phyloP scores from a whole-genome alignment of 495 filamentous ascomycete species.

The Penicillium flavigenum region DNA sequence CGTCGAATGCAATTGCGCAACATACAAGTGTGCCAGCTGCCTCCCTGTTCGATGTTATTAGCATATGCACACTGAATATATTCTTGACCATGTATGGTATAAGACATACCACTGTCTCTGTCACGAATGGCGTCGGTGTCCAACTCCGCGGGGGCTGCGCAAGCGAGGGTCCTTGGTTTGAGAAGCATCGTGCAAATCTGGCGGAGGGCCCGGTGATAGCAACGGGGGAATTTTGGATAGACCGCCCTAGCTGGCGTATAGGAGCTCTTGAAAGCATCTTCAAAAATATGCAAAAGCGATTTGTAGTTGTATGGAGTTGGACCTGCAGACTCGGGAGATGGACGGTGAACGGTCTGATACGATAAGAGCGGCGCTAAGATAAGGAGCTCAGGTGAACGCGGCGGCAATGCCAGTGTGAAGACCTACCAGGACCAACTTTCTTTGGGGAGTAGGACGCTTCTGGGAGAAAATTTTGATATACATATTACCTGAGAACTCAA shows the following conservation, averaged over 20 bases:
- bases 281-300: background rate
- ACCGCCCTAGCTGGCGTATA: conserved; percentile 32
- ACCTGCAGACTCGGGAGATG: conserved; percentile 12
- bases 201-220: conserved; percentile 10
- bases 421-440: background rate
- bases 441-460: background rate
- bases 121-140: conserved; percentile 72
- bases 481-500: background rate
- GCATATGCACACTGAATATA: background rate
- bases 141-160: conserved; percentile 51
- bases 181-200: conserved; percentile 31
- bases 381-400: conserved; percentile 13
- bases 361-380: conserved; percentile 24
- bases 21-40: conserved; percentile 88
- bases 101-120: conserved; percentile 75
- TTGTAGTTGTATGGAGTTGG: background rate
- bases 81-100: background rate
- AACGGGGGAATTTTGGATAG: conserved; percentile 14
- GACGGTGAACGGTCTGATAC: conserved; percentile 10
- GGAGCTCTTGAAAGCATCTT: conserved; percentile 25
- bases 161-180: conserved; percentile 34
- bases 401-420: background rate
- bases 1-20: conserved; percentile 15
- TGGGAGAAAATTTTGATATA: background rate
- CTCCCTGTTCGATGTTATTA: conserved; percentile 60